Evolutionary conservation across 441 rosid species (phyloP), one percentile per base, ranked within the genome.

Genomic region (Manihot esculenta): DNA sequence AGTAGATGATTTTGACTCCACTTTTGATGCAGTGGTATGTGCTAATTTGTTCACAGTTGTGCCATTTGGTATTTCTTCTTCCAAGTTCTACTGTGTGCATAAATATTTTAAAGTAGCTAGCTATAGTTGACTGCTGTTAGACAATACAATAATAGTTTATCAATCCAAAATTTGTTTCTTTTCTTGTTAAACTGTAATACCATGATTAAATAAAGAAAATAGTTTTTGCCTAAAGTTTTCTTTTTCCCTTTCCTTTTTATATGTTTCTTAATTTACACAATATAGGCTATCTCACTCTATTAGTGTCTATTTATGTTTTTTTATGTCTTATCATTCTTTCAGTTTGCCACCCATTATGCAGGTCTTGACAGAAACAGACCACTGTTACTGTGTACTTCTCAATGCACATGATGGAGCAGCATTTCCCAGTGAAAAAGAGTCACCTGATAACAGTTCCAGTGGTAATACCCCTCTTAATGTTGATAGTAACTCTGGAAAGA

Each of bases 11-110:
- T 93, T 93, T 65, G 97, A 96, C 80, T 93, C 98, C 73, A 91
- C 99, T 61, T 91, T 96, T 83, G 99, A 96, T 82, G 96, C 94
- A 23, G 98, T 90, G 96, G 99, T 91, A 90, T 64, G 63, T 71
- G 60, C 53, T 67, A 56, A 30, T 44, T 5, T 66, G 61, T 58
- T 45, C 44, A 26, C 66, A 35, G 55, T n/a, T 68, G 26, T 23
- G 21, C 24, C 67, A 73, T 69, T 48, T 38, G 64, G 60, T 61
- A 42, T 49, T 59, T 35, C 49, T 17, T 44, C 27, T 54, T 68
- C 38, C 50, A 33, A 53, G 55, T 45, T 67, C 38, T 33, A 17
- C 61, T 18, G 66, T 73, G 42, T 66, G 47, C 35, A 44, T 24
- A 21, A 38, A 38, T 49, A 41, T 61, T 30, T 44, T 14, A 45